A percentile compares a stretch with the other conserved stretches of the same genome.
Evolutionary conservation across 1,284 basidiomycete genomes (phyloP).

Genomic region (Pseudozyma tsukubaensis): DNA sequence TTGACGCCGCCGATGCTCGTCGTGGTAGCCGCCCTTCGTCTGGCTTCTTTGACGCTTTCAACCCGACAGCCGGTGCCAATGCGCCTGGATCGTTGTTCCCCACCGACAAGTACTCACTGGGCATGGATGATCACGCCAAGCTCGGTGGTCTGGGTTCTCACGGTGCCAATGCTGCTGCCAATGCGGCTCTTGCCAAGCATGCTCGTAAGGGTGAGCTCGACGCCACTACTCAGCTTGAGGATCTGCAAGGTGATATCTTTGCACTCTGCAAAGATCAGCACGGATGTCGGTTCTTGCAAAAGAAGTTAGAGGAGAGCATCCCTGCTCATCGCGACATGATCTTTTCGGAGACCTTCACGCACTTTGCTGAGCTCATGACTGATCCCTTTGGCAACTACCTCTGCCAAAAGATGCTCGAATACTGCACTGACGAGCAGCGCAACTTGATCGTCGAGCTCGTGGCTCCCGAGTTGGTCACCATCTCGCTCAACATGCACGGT

Average conservation of each 20-base stretch:
- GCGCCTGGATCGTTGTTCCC: conserved; percentile 42
- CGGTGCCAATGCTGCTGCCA: conserved; percentile 21
- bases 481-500: conserved; percentile 99
- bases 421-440: conserved; percentile 96
- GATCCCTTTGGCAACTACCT: conserved; percentile 99
- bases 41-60: conserved; percentile 61
- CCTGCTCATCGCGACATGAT: conserved; percentile 85
- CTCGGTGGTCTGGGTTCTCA: conserved; percentile 29
- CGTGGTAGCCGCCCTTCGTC: conserved; percentile 50
- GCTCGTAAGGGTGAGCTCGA: conserved; percentile 82
- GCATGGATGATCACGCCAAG: conserved; percentile 44
- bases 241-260: conserved; percentile 90
- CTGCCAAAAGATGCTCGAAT: conserved; percentile 97
- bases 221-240: conserved; percentile 90
- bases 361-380: conserved; percentile 98
- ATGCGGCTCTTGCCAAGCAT: conserved; percentile 35
- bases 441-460: conserved; percentile 98
- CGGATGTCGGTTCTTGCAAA: conserved; percentile 97
- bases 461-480: conserved; percentile 94
- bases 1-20: conserved; percentile 36
- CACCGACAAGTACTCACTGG: conserved; percentile 50
- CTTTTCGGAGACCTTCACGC: conserved; percentile 96
- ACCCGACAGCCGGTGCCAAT: conserved; percentile 45
- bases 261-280: conserved; percentile 98
- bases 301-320: conserved; percentile 98